Conservation (phyloP, 2,329 filamentous ascomycete genomes). For the Rhynchosporium graminicola region DNA sequence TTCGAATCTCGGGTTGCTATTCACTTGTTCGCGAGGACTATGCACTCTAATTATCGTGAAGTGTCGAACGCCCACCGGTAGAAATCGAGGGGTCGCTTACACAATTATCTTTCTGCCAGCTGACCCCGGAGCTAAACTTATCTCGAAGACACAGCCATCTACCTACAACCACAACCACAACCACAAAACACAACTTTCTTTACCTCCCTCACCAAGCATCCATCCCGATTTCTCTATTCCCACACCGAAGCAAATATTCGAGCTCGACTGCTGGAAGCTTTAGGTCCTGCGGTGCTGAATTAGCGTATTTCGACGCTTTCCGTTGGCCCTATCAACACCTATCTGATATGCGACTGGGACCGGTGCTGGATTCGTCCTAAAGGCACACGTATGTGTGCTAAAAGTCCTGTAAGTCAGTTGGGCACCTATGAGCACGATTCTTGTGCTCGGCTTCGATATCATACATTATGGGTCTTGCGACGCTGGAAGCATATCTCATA, state of each 20-base stretch:
- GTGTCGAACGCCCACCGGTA: constrained; percentile 7
- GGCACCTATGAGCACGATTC: not conserved
- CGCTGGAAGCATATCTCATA: not conserved
- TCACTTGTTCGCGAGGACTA: not conserved
- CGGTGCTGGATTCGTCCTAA: constrained; percentile 12
- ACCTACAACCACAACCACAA: not conserved
- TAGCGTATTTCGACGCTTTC: not conserved
- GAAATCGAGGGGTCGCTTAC: constrained; percentile 10
- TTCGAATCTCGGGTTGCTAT: not conserved
- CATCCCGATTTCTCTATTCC: not conserved
- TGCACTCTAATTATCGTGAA: not conserved
- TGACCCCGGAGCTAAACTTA: constrained; percentile 11
- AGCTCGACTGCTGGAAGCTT: not conserved
- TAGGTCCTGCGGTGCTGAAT: not conserved
- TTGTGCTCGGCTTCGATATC: not conserved
- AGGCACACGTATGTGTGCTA: constrained; percentile 19
- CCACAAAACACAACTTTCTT: not conserved
- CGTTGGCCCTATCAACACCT: constrained; percentile 3
- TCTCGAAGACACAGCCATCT: constrained; percentile 7
- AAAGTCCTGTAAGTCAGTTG: constrained; percentile 16
- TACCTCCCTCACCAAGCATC: not conserved
- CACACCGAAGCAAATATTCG: not conserved
- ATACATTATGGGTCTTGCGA: not conserved
- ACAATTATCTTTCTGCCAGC: constrained; percentile 9
- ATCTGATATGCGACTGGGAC: constrained; percentile 19